Conservation (phyloP, 768 basidiomycete genomes). For the Lentinus tigrinus region DNA sequence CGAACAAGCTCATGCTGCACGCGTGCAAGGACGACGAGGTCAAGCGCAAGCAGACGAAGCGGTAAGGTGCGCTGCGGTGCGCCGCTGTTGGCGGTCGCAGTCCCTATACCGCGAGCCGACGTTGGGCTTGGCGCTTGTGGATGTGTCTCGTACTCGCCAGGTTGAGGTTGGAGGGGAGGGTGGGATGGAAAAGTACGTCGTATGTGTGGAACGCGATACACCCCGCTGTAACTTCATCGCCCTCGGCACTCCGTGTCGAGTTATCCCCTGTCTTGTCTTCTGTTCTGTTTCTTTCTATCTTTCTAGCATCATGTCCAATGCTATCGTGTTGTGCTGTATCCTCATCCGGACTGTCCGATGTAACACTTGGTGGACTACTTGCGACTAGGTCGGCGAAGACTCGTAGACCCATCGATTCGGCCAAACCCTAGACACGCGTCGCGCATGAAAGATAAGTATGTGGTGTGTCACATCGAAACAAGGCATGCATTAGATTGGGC, state of each 20-base stretch:
- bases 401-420: too few relatives aligned
- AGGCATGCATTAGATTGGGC: slow-evolving; percentile 2
- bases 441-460: neutral
- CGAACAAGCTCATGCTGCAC: slow-evolving; percentile 83
- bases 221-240: neutral
- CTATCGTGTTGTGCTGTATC: neutral
- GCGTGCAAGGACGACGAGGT: slow-evolving; percentile 88
- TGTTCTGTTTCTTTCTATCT: neutral
- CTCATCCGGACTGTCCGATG: neutral
- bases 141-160: too few relatives aligned
- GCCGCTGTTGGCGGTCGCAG: neutral
- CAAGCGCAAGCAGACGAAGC: slow-evolving; percentile 51
- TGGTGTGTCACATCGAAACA: neutral
- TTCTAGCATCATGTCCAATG: neutral
- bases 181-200: neutral
- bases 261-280: neutral
- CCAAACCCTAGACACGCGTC: neutral
- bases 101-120: too few relatives aligned
- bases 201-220: neutral
- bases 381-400: neutral
- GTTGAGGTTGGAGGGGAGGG: too few relatives aligned
- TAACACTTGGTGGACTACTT: too few relatives aligned
- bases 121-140: too few relatives aligned
- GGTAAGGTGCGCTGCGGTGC: slow-evolving; percentile 19
- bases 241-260: neutral